Base-by-base conservation (phyloP, 2,329 filamentous ascomycete genomes). In the Herpotrichia juniperi region DNA sequence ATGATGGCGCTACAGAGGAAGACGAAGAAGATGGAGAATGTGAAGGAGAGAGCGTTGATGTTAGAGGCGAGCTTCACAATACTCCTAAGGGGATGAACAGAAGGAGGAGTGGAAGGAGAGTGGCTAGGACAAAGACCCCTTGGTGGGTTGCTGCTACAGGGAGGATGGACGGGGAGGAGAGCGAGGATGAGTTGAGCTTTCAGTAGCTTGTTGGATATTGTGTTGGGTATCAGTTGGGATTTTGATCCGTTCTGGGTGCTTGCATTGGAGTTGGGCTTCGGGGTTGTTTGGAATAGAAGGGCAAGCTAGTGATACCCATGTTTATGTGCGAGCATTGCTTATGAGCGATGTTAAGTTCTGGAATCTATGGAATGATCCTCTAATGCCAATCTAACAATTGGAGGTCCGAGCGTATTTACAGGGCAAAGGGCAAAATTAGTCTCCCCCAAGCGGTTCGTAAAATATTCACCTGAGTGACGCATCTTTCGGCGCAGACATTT, bases 111-210 rank as follows among this genome's bases (percentile, higher is more conserved):
- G 28, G 35, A 40, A 26, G 28, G 35, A 56, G 16, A 42, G 26
- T 25, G 24, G 37, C 2, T 30, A 53, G n/a, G 22, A n/a, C 16
- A 42, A 32, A 34, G 11, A 53, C 19, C 11, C 39, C 56, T 25
- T 58, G 55, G 57, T 57, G 57, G 54, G 57, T 48, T 40, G 43
- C 51, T 4, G 42, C 42, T 6, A 24, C 25, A 40, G 35, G 44
- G 21, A 31, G 49, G 4, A 42, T 40, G 4, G 54, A 54, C 17
- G 59, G 53, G 2, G 58, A 56, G 4, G 62, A 56, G 9, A 72
- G 68, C 42, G 67, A 71, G 40, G 70, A 73, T 54, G 70, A 72
- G 52, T 47, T 72, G 46, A 67, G 66, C 56, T 68, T 70, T 52
- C 57, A 61, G n/a, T 67, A 60, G 54, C 45, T 25, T 12, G n/a